Evolutionary conservation across 495 filamentous ascomycete genomes (phyloP).

Genomic region (Rusavskia elegans): DNA sequence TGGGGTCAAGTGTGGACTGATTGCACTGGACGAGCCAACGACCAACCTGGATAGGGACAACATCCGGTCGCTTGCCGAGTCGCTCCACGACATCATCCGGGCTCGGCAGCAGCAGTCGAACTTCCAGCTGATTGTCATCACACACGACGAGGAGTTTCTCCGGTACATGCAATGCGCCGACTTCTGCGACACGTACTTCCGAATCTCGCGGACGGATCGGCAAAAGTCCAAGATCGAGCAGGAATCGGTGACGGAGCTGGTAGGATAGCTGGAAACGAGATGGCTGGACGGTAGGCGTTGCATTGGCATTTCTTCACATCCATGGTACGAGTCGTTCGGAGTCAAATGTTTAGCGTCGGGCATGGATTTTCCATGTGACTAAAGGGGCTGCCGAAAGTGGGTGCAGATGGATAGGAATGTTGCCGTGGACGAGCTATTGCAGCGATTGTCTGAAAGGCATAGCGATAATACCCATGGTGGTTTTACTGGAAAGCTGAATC

Average conservation of each 20-base stretch:
- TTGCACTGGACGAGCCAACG: constrained; percentile 94
- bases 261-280: constrained; percentile 2
- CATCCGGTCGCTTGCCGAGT: constrained; percentile 72
- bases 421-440: too few relatives aligned
- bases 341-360: background rate
- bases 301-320: background rate
- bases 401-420: background rate
- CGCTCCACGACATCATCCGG: constrained; percentile 77
- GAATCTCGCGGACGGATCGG: constrained; percentile 64
- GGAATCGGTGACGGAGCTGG: constrained; percentile 47
- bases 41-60: constrained; percentile 95
- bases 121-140: constrained; percentile 97
- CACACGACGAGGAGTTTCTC: constrained; percentile 95
- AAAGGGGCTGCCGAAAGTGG: background rate
- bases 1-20: constrained; percentile 87
- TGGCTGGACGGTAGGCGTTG: background rate
- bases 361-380: background rate
- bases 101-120: constrained; percentile 72
- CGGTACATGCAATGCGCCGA: constrained; percentile 86
- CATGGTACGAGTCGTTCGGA: background rate
- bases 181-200: constrained; percentile 82
- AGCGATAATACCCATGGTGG: too few relatives aligned
- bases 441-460: too few relatives aligned
- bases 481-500: too few relatives aligned
- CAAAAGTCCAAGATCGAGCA: constrained; percentile 77